Conservation (phyloP, 306 rosid genomes). For the Ceratonia siliqua region DNA sequence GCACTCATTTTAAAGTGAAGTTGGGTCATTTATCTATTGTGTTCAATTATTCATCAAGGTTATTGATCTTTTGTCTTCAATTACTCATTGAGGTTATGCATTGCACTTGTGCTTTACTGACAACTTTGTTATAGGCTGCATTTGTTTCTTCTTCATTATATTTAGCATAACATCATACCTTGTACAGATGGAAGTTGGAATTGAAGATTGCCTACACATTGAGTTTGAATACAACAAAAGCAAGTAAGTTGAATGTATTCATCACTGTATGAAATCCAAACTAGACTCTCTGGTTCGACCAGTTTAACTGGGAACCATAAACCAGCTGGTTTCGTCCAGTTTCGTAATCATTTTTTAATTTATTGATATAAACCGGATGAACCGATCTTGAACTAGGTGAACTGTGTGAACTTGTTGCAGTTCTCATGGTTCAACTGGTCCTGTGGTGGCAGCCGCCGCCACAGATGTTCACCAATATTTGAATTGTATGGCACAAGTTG, state of each 20-base stretch:
- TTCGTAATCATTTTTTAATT: background rate
- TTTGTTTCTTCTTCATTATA: conserved; percentile 21
- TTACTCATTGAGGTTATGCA: conserved; percentile 25
- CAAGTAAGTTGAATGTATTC: conserved; percentile 5
- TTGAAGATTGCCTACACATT: conserved; percentile 97
- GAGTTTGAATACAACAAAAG: conserved; percentile 93
- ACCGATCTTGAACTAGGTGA: background rate
- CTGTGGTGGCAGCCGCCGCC: conserved; percentile 4
- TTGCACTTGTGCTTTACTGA: conserved; percentile 27
- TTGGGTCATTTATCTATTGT: conserved; percentile 16
- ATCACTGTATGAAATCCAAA: background rate
- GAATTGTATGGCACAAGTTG: background rate
- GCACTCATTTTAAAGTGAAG: conserved; percentile 4
- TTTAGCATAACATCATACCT: conserved; percentile 29
- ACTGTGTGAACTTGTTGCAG: background rate
- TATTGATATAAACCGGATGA: background rate
- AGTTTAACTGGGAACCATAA: conserved; percentile 18
- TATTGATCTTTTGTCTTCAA: conserved; percentile 5
- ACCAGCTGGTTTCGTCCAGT: background rate
- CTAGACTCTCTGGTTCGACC: background rate
- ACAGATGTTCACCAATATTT: background rate
- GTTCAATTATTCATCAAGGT: no score
- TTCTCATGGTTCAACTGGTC: background rate
- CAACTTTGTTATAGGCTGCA: conserved; percentile 16
- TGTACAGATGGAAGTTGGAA: conserved; percentile 98